Evolutionary conservation across 345 rosid species (phyloP), one percentile per base, ranked within the genome.

Genomic region (Limnanthes douglasii): DNA sequence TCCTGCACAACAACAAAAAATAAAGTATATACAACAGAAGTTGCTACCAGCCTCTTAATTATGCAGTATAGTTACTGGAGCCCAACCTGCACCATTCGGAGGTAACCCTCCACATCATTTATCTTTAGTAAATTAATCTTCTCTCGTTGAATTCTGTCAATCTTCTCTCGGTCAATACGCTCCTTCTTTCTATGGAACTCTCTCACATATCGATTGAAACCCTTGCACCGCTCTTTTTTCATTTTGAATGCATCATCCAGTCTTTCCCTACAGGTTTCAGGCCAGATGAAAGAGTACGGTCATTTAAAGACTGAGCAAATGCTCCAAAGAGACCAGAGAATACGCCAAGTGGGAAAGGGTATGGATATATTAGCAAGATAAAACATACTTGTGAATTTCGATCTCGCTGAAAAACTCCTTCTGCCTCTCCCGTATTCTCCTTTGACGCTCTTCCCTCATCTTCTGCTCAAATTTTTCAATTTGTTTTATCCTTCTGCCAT

Each of bases 31-130:
- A n/a, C n/a, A n/a, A n/a, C n/a, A n/a, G n/a, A n/a, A n/a, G n/a
- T n/a, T n/a, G n/a, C n/a, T n/a, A n/a, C n/a, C n/a, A n/a, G n/a
- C n/a, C n/a, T n/a, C 5, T 15, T 16, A 35, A 15, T 35, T 46
- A 11, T 47, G 10, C 11, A 48, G 30, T 28, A 31, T 38, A 22
- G 48, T 45, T 15, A 26, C 41, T 53, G 39, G 42, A 48, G 18
- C 17, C 76, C 37, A 53, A 77, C 96, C 93, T 85, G 77, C 54
- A 85, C 93, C 90, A 85, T 85, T 48, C 96, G 79, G 49, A 85
- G 62, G 69, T 85, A 85, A 42, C 96, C 96, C 72, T 85, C 96
- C 31, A 85, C 93, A 50, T 85, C 96, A 68, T 80, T 85, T 37
- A 85, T 85, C 70, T 85, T 85, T 40, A 85, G 65, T 41, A 85